phyloP scores from a whole-genome alignment of 192 early-diverging fungal genomes.

The Lobosporangium transversale region DNA sequence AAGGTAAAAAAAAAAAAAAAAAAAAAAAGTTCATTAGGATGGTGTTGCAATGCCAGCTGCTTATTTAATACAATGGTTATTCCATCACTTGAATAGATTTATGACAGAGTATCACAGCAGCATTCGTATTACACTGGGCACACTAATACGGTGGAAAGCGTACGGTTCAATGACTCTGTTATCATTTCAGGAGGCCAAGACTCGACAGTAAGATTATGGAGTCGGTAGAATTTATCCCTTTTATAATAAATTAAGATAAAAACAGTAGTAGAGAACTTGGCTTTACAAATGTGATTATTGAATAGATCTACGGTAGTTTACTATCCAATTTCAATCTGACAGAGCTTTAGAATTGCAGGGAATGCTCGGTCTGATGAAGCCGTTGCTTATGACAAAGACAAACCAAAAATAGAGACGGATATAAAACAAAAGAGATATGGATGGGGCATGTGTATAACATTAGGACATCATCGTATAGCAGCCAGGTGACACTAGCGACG shows the following conservation, averaged over 20 bases:
- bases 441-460: too few species aligned
- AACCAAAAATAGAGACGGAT: too few species aligned
- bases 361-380: too few species aligned
- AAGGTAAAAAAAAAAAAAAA: constrained; percentile 42
- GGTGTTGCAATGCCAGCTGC: background rate
- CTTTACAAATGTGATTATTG: background rate
- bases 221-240: constrained; percentile 42
- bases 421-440: too few species aligned
- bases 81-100: constrained; percentile 54
- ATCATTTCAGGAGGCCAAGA: constrained; percentile 70
- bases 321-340: too few species aligned
- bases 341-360: too few species aligned
- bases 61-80: background rate
- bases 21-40: background rate
- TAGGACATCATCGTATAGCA: too few species aligned
- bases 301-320: too few species aligned
- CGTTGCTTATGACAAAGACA: too few species aligned
- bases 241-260: constrained; percentile 3
- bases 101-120: constrained; percentile 74
- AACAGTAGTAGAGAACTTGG: too few species aligned
- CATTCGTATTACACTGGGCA: constrained; percentile 62
- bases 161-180: constrained; percentile 56
- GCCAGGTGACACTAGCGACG: too few species aligned
- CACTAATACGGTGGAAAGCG: constrained; percentile 54
- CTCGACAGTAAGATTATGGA: constrained; percentile 74